These are phyloP conservation scores for Beta macrorhiza DNA, from an alignment of 179 eudicot genomes.

Conservation along the genomic window DNA sequence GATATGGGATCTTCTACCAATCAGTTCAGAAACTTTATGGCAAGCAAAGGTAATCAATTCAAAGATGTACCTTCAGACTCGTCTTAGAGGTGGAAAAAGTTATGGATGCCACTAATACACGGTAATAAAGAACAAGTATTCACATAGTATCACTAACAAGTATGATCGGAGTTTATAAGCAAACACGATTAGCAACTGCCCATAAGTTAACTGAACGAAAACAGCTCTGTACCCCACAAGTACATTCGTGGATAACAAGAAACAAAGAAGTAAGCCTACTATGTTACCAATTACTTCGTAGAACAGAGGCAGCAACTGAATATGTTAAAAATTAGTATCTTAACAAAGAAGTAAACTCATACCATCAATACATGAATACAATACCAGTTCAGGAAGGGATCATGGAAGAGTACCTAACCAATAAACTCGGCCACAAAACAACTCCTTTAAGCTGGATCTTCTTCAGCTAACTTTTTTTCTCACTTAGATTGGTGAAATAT, in stretches of 20 bases:
- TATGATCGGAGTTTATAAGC: neutral
- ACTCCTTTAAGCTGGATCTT: neutral
- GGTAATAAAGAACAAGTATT: neutral
- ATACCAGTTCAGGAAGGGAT: constrained; percentile 1
- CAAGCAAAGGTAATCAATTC: neutral
- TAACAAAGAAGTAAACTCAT: neutral
- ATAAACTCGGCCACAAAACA: neutral
- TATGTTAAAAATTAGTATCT: too few relatives aligned
- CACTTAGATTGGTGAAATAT: neutral
- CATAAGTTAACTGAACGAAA: neutral
- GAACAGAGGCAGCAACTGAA: neutral
- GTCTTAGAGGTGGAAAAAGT: neutral
- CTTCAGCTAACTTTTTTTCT: neutral
- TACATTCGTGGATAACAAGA: neutral
- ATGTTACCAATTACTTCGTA: neutral
- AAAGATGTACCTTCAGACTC: neutral
- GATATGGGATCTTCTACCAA: too few relatives aligned
- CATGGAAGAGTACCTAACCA: constrained; percentile 6
- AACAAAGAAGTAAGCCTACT: neutral
- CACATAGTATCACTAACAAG: neutral
- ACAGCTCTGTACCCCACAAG: neutral
- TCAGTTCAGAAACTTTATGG: neutral
- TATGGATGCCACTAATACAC: neutral
- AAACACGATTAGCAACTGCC: neutral
- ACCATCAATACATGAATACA: neutral